Evolutionary conservation across 108 stramenopile genomes (phyloP).

Genomic region (Cyclotella baltica): DNA sequence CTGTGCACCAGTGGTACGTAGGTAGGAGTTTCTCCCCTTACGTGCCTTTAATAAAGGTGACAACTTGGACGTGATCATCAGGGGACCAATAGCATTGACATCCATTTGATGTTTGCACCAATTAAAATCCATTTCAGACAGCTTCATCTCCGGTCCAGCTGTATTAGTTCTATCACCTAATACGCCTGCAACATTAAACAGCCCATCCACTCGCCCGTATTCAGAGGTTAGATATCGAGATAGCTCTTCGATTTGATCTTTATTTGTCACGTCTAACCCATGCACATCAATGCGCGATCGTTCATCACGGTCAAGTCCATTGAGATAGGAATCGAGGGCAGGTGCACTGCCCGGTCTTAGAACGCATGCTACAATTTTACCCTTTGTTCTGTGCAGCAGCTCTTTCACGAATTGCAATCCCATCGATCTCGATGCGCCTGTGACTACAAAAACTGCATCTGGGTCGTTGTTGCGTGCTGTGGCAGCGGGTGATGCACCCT

Average conservation of each 20-base stretch:
- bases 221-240: constrained; percentile 8
- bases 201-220: constrained; percentile 47
- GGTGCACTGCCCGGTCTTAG: constrained; percentile 41
- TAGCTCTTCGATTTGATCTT: constrained; percentile 32
- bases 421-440: constrained; percentile 52
- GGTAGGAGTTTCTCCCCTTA: constrained; percentile 35
- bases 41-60: constrained; percentile 48
- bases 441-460: constrained; percentile 55
- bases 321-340: constrained; percentile 30
- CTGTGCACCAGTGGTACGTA: constrained; percentile 25
- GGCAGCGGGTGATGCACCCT: constrained; percentile 23
- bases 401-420: constrained; percentile 52
- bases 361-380: constrained; percentile 47
- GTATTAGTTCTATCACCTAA: constrained; percentile 44
- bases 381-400: constrained; percentile 35
- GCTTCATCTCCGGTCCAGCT: constrained; percentile 54
- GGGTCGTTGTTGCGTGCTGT: constrained; percentile 41
- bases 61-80: constrained; percentile 54
- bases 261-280: constrained; percentile 40
- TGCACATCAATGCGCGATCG: constrained; percentile 31
- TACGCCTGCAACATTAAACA: constrained; percentile 60
- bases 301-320: constrained; percentile 17
- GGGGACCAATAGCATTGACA: constrained; percentile 59
- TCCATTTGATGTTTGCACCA: constrained; percentile 60
- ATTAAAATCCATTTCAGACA: constrained; percentile 54